Evolutionary conservation across 164 flowering plant genomes (phyloP).

Genomic region (Euptelea pleiosperma): DNA sequence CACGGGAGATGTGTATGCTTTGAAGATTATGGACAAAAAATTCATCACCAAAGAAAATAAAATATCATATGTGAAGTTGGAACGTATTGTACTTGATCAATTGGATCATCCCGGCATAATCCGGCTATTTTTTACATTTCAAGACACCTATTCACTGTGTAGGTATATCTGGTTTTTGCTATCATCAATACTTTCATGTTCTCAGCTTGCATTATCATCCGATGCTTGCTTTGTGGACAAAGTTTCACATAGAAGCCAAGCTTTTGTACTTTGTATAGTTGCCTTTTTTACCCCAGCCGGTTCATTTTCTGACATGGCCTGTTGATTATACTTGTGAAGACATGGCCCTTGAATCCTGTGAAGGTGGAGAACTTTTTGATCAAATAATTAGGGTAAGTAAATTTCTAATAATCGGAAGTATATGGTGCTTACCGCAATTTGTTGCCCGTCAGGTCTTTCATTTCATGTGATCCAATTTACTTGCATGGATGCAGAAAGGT

Average conservation of each 20-base stretch:
- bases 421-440: background rate
- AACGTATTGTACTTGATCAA: slow-evolving; percentile 94
- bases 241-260: slow-evolving; percentile 1
- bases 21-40: slow-evolving; percentile 99
- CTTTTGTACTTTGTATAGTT: slow-evolving; percentile 8
- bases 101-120: slow-evolving; percentile 96
- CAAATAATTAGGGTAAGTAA: slow-evolving; percentile 88
- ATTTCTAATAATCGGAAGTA: background rate
- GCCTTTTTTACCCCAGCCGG: background rate
- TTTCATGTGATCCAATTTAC: slow-evolving; percentile 2
- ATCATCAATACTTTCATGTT: background rate
- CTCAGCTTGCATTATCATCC: background rate
- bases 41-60: slow-evolving; percentile 98
- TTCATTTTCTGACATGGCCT: slow-evolving; percentile 19
- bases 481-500: slow-evolving; percentile 69
- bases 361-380: slow-evolving; percentile 99
- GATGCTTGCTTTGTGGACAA: background rate
- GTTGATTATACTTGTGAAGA: slow-evolving; percentile 47
- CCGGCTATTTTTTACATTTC: slow-evolving; percentile 84
- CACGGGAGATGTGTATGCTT: slow-evolving; percentile 82
- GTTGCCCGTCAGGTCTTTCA: background rate
- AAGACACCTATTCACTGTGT: slow-evolving; percentile 88
- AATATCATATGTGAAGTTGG: slow-evolving; percentile 95
- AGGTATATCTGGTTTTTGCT: slow-evolving; percentile 40
- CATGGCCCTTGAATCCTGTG: slow-evolving; percentile 99